phyloP scores from a whole-genome alignment of 2,329 filamentous ascomycete species.

The Pyricularia sp. region DNA sequence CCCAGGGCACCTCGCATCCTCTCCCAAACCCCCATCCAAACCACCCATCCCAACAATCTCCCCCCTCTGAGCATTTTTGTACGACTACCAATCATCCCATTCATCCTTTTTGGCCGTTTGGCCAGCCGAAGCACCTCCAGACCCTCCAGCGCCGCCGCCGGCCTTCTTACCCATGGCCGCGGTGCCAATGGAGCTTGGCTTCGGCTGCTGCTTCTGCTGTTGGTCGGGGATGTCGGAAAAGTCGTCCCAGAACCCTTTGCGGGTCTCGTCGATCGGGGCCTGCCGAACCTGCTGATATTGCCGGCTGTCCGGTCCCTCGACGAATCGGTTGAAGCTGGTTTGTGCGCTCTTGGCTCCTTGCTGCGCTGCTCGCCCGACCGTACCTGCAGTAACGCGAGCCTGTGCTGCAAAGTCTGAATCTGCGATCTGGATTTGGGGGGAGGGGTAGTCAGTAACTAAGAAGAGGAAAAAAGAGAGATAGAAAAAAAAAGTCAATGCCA shows the following conservation, averaged over 20 bases:
- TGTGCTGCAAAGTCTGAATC: constrained; percentile 69
- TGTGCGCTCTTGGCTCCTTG: constrained; percentile 65
- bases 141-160: constrained; percentile 18
- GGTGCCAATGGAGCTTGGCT: constrained; percentile 48
- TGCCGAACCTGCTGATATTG: constrained; percentile 27
- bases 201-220: constrained; percentile 22
- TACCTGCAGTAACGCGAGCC: constrained; percentile 52
- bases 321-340: constrained; percentile 75
- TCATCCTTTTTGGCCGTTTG: constrained; percentile 38
- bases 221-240: constrained; percentile 65
- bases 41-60: background rate
- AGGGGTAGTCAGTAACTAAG: background rate
- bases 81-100: constrained; percentile 53
- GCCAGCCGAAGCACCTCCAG: constrained; percentile 18
- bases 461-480: constrained; percentile 3
- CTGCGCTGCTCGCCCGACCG: constrained; percentile 57
- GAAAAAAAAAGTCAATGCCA: background rate
- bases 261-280: constrained; percentile 48
- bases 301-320: constrained; percentile 43
- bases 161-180: constrained; percentile 49
- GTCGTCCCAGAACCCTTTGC: constrained; percentile 85
- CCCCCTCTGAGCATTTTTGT: background rate
- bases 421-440: constrained; percentile 48
- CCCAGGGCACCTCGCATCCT: background rate
- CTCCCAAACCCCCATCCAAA: background rate